Evolutionary conservation across 1,284 basidiomycete species (phyloP).

Genomic region (Stygiomarasmius scandens): DNA sequence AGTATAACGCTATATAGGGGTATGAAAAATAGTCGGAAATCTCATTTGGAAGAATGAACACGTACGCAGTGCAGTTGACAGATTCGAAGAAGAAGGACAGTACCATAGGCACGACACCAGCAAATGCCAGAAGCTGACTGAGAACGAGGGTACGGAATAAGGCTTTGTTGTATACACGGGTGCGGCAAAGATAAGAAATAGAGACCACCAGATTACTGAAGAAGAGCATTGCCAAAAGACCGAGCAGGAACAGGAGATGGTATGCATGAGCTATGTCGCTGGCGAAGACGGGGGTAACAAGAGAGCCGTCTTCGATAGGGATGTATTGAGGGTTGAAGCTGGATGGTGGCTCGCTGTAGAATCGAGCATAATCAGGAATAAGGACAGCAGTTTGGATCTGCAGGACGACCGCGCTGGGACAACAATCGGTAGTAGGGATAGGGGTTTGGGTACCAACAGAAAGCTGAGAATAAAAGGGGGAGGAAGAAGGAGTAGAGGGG

Average conservation of each 20-base stretch:
- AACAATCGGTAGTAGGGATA: slow-evolving; percentile 28
- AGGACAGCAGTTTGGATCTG: slow-evolving; percentile 51
- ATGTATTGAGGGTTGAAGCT: slow-evolving; percentile 54
- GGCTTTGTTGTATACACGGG: slow-evolving; percentile 62
- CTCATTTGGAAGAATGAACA: slow-evolving; percentile 14
- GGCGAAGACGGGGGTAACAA: slow-evolving; percentile 50
- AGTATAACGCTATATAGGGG: slow-evolving; percentile 38
- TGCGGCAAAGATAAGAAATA: slow-evolving; percentile 53
- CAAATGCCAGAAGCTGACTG: slow-evolving; percentile 57
- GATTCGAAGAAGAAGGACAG: slow-evolving; percentile 47
- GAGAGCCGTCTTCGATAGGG: slow-evolving; percentile 60
- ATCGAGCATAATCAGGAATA: slow-evolving; percentile 50
- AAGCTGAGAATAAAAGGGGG: slow-evolving; percentile 18
- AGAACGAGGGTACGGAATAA: slow-evolving; percentile 57
- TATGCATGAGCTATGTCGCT: slow-evolving; percentile 46
- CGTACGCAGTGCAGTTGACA: slow-evolving; percentile 37
- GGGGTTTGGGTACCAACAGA: slow-evolving; percentile 33
- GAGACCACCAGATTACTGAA: slow-evolving; percentile 56
- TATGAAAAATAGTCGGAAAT: slow-evolving; percentile 1
- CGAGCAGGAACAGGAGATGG: slow-evolving; percentile 48
- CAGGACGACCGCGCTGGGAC: slow-evolving; percentile 47
- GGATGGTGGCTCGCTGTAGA: slow-evolving; percentile 40
- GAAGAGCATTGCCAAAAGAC: slow-evolving; percentile 55
- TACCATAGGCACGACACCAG: slow-evolving; percentile 46
- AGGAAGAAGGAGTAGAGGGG: neutral